Conservation (phyloP, 2,329 filamentous ascomycete species). For the Xylariaceae sp. region DNA sequence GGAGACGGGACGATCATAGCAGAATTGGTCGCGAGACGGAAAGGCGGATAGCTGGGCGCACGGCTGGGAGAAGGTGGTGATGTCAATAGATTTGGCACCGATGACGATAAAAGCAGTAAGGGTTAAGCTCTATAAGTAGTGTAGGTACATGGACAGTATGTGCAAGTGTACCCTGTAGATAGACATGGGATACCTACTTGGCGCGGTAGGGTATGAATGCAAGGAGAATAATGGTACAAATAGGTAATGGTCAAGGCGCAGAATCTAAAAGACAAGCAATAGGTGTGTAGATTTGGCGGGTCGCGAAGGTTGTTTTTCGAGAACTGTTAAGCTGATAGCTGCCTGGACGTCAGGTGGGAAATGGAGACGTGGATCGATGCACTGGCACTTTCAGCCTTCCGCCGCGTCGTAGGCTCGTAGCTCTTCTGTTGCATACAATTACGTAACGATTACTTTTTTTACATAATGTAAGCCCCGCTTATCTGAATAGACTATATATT, state of each 20-base stretch:
- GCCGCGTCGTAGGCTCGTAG: no score
- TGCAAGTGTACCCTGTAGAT: background rate
- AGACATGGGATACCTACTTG: background rate
- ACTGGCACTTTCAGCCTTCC: no score
- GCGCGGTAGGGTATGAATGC: background rate
- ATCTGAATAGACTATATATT: no score
- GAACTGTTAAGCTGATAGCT: no score
- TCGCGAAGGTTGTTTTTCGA: background rate
- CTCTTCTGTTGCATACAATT: no score
- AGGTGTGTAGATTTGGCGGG: no score
- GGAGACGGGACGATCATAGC: constrained; percentile 41
- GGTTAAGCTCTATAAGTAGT: background rate
- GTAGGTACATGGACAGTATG: background rate
- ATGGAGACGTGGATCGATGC: no score
- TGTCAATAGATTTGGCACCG: constrained; percentile 2
- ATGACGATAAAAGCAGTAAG: background rate
- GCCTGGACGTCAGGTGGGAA: no score
- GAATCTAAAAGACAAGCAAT: background rate
- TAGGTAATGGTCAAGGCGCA: background rate
- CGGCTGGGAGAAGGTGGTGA: background rate
- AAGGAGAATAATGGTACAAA: background rate
- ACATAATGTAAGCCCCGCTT: no score
- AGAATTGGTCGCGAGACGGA: constrained; percentile 25
- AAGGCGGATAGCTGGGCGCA: background rate
- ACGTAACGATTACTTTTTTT: no score